Percentiles rank a stretch among this genome's conserved stretches.
Conservation (phyloP, 495 filamentous ascomycete species). For the Niebla homalea region DNA sequence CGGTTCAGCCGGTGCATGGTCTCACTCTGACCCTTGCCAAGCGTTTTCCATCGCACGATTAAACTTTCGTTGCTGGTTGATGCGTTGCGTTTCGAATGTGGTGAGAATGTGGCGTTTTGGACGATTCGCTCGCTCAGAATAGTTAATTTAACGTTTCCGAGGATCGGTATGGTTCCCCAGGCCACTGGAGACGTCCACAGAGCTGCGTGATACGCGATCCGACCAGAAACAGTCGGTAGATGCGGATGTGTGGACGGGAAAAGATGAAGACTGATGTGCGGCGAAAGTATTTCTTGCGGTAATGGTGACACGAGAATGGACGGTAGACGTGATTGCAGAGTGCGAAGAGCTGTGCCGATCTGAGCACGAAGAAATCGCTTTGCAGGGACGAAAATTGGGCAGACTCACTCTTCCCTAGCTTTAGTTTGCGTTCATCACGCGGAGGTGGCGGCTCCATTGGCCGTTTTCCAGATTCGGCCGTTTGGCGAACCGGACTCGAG, state of each 20-base stretch:
- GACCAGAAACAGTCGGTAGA: conserved; percentile 78
- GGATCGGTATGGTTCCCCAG: conserved; percentile 81
- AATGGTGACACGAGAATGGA: conserved; percentile 70
- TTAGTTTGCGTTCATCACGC: conserved; percentile 68
- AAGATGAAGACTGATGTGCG: conserved; percentile 80
- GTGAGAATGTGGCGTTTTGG: conserved; percentile 26
- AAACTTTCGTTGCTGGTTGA: conserved; percentile 52
- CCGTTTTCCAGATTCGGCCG: background rate
- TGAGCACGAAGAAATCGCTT: background rate
- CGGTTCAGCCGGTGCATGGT: conserved; percentile 28
- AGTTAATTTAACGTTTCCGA: conserved; percentile 76
- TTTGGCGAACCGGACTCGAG: conserved; percentile 5
- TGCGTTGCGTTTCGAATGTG: conserved; percentile 7
- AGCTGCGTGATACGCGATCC: conserved; percentile 81
- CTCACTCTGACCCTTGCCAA: conserved; percentile 33
- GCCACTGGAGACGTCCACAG: conserved; percentile 91
- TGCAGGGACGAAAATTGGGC: background rate
- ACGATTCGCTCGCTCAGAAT: conserved; percentile 83
- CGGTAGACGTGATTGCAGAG: conserved; percentile 75
- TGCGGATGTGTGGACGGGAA: conserved; percentile 95
- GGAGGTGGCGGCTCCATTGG: conserved; percentile 6
- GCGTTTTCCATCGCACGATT: conserved; percentile 74
- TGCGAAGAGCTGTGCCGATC: conserved; percentile 53
- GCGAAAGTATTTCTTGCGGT: conserved; percentile 75
- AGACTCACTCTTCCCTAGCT: conserved; percentile 74